phyloP scores from a whole-genome alignment of 2,329 filamentous ascomycete genomes.

The Talaromyces sp. region DNA sequence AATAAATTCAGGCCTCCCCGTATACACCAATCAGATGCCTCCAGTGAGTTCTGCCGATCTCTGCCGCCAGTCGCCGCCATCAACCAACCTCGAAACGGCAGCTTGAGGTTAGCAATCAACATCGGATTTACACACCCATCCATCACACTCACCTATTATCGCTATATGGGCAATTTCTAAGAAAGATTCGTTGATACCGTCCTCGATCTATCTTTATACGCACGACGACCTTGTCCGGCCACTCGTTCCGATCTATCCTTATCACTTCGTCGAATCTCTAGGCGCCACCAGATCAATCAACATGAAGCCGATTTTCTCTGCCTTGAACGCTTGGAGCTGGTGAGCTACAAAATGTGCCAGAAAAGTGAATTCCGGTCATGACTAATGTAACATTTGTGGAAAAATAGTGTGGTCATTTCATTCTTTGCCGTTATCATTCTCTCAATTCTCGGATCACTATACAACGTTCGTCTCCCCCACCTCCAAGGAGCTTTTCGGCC shows the following conservation, averaged over 20 bases:
- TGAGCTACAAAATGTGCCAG: background rate
- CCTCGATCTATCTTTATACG: background rate
- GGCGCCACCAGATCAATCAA: background rate
- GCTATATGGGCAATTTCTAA: too few relatives aligned
- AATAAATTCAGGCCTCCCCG: background rate
- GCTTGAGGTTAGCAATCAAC: background rate
- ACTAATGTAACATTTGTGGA: background rate
- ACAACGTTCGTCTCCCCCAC: slow-evolving; percentile 50
- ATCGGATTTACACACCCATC: background rate
- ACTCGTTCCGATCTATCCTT: background rate
- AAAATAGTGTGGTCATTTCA: slow-evolving; percentile 62
- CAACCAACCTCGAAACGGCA: background rate
- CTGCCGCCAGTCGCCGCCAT: slow-evolving; percentile 9
- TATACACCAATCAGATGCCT: background rate
- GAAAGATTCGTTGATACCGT: background rate
- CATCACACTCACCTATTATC: background rate
- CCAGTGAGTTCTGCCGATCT: background rate
- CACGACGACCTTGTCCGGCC: background rate
- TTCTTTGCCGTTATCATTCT: slow-evolving; percentile 62
- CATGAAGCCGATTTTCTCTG: slow-evolving; percentile 22
- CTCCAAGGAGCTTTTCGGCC: background rate
- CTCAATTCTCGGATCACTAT: slow-evolving; percentile 64
- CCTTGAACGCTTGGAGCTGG: slow-evolving; percentile 34
- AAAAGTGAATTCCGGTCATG: background rate
- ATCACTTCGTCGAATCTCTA: background rate